Evolutionary conservation across 2,329 filamentous ascomycete genomes (phyloP).

Genomic region (Diplodia seriata): DNA sequence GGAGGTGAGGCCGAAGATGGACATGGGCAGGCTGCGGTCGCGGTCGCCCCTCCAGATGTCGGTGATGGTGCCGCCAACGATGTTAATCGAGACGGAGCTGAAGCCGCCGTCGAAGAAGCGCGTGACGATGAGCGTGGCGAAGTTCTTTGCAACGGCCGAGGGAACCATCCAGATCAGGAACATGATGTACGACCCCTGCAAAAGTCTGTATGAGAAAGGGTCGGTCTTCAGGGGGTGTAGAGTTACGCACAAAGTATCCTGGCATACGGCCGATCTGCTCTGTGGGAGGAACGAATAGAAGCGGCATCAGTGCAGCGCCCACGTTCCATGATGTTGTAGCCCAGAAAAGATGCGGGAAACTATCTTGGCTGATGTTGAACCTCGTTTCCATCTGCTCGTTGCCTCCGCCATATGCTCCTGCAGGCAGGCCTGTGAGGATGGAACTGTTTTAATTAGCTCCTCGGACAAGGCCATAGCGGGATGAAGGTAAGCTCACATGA

Average conservation of each 20-base stretch:
- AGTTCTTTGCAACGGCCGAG: conserved; percentile 54
- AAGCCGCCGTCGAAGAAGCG: conserved; percentile 55
- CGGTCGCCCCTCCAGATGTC: conserved; percentile 49
- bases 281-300: conserved; percentile 53
- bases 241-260: conserved; percentile 48
- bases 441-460: conserved; percentile 36
- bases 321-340: conserved; percentile 52
- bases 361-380: conserved; percentile 48
- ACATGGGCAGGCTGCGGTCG: conserved; percentile 53
- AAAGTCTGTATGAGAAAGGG: not conserved
- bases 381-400: conserved; percentile 48
- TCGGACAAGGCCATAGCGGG: not conserved
- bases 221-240: not conserved
- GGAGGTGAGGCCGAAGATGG: conserved; percentile 53
- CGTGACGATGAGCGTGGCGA: conserved; percentile 54
- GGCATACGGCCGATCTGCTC: conserved; percentile 55
- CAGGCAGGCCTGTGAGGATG: conserved; percentile 51
- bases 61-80: conserved; percentile 45
- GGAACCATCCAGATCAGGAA: conserved; percentile 53
- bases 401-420: conserved; percentile 50
- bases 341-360: conserved; percentile 53
- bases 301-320: conserved; percentile 51
- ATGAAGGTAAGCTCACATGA: conserved; percentile 40
- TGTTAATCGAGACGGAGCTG: conserved; percentile 53
- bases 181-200: conserved; percentile 37